Evolutionary conservation across 2,329 filamentous ascomycete species (phyloP).

Genomic region (Nemania sp.): DNA sequence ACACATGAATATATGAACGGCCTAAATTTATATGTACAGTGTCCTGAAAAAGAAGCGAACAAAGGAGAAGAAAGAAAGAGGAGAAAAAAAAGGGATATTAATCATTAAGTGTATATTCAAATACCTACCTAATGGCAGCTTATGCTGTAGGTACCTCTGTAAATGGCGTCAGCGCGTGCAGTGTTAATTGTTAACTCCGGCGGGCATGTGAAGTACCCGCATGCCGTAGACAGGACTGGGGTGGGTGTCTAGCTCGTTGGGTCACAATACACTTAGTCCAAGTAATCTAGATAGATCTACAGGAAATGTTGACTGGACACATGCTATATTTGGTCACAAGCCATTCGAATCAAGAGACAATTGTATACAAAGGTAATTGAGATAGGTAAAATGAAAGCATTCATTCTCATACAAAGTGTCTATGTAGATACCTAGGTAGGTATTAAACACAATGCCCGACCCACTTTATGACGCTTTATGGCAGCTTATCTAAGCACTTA

Average conservation of each 20-base stretch:
- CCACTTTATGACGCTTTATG: too few species aligned
- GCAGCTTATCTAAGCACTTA: not conserved
- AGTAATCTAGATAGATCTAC: not conserved
- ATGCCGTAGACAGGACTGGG: conserved; percentile 17
- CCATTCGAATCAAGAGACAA: not conserved
- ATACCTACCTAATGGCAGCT: not conserved
- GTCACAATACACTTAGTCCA: not conserved
- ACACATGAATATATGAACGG: too few species aligned
- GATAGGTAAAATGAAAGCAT: too few species aligned
- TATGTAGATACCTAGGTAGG: too few species aligned
- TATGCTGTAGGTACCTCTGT: not conserved
- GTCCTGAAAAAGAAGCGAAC: not conserved
- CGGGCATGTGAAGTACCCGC: conserved; percentile 36
- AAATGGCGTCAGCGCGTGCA: conserved; percentile 16
- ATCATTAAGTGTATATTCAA: not conserved
- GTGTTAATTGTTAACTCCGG: conserved; percentile 38
- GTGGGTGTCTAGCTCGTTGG: not conserved
- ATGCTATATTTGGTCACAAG: conserved; percentile 6
- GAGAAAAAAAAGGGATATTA: not conserved
- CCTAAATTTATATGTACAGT: not conserved
- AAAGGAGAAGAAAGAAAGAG: not conserved
- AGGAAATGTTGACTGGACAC: conserved; percentile 1
- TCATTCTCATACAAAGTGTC: not conserved
- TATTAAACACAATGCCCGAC: too few species aligned
- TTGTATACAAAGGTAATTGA: too few species aligned